Percentiles rank a stretch among this genome's conserved stretches.
Conservation (phyloP, 2,329 filamentous ascomycete genomes). For the Westerdykella ornata region DNA sequence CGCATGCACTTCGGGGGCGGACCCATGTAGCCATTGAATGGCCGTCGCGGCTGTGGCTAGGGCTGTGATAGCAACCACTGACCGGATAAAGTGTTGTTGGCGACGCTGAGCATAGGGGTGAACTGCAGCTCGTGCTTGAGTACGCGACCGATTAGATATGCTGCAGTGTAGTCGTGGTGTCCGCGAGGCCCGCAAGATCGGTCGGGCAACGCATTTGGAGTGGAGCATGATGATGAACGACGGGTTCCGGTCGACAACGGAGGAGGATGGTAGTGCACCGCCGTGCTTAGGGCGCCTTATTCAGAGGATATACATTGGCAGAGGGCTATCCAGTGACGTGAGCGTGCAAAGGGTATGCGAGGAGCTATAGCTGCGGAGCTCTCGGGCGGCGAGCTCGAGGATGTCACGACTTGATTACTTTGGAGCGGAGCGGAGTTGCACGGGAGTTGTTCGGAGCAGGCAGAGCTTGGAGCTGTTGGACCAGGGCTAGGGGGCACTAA, state of each 20-base stretch:
- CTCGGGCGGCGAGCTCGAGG: slow-evolving; percentile 10
- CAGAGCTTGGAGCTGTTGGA: not conserved
- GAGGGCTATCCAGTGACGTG: not conserved
- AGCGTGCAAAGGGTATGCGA: slow-evolving; percentile 7
- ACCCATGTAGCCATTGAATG: slow-evolving; percentile 41
- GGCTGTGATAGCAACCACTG: slow-evolving; percentile 38
- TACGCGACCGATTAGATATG: slow-evolving; percentile 16
- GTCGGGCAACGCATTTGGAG: slow-evolving; percentile 26
- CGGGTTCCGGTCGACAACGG: not conserved
- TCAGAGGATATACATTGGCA: slow-evolving; percentile 9
- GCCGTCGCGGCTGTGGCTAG: slow-evolving; percentile 41
- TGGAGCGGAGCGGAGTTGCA: not conserved
- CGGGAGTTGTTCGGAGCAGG: slow-evolving; percentile 5
- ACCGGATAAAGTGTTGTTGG: slow-evolving; percentile 43
- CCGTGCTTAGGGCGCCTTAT: not conserved
- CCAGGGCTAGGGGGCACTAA: not conserved
- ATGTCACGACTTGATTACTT: slow-evolving; percentile 11
- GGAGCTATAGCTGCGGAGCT: slow-evolving; percentile 2
- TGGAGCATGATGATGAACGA: slow-evolving; percentile 19
- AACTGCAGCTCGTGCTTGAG: slow-evolving; percentile 21
- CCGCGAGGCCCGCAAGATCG: slow-evolving; percentile 20
- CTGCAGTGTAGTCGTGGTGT: slow-evolving; percentile 22
- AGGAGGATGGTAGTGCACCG: not conserved
- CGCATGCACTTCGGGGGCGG: slow-evolving; percentile 40
- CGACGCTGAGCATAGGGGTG: slow-evolving; percentile 40